A percentile compares a stretch with the other conserved stretches of the same genome.
Evolutionary conservation across 2,329 filamentous ascomycete genomes (phyloP).

Genomic region (Ophiostoma quercus): DNA sequence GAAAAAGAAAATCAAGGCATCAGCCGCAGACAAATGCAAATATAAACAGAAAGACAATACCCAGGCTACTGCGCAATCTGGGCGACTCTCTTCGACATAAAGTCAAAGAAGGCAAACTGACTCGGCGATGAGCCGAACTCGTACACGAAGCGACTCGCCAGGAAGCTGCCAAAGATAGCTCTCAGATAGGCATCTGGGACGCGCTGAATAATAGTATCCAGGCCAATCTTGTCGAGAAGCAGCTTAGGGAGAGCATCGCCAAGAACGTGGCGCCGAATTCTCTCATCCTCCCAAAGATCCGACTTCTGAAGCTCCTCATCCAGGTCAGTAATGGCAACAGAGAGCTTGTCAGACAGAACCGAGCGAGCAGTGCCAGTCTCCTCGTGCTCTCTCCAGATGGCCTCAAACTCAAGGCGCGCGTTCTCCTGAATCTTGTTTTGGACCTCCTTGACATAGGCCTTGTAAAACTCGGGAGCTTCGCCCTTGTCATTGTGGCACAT

Average conservation of each 20-base stretch:
- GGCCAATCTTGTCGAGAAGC: conserved; percentile 80
- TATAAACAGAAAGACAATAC: background rate
- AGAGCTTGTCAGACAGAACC: conserved; percentile 86
- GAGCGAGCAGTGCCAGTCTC: conserved; percentile 73
- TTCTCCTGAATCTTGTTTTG: conserved; percentile 89
- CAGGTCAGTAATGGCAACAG: conserved; percentile 86
- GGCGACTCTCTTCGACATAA: conserved; percentile 36
- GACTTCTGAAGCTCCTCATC: conserved; percentile 95
- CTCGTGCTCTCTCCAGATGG: conserved; percentile 93
- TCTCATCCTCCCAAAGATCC: conserved; percentile 80
- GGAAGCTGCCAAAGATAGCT: conserved; percentile 91
- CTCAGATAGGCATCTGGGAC: conserved; percentile 90
- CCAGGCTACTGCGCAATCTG: conserved; percentile 8
- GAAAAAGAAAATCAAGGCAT: background rate
- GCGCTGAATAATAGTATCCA: conserved; percentile 78
- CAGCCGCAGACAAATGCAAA: background rate
- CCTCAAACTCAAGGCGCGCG: conserved; percentile 90
- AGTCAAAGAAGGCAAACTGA: conserved; percentile 98
- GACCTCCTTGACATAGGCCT: conserved; percentile 85
- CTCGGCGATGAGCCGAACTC: conserved; percentile 86
- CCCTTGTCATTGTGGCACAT: conserved; percentile 80
- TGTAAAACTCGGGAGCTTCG: conserved; percentile 81
- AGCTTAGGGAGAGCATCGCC: conserved; percentile 79
- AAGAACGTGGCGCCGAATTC: conserved; percentile 71
- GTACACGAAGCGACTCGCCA: conserved; percentile 94